phyloP scores from a whole-genome alignment of 441 rosid genomes.

The Bruguiera hainesii region DNA sequence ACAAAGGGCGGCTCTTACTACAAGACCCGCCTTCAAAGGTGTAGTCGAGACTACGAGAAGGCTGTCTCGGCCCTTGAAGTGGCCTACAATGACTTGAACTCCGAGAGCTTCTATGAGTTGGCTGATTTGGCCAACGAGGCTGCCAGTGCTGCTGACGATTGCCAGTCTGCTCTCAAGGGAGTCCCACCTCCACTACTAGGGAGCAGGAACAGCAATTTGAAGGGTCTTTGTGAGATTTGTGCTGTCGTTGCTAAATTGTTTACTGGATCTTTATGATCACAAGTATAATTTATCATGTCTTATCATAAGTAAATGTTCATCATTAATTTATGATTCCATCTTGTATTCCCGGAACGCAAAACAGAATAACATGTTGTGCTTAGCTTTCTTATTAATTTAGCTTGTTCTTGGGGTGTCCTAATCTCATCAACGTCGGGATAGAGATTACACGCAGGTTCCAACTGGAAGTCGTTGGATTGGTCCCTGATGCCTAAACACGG shows the following conservation, averaged over 20 bases:
- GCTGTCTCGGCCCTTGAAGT: constrained; percentile 10
- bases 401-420: neutral
- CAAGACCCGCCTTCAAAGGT: constrained; percentile 18
- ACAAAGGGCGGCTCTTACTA: neutral
- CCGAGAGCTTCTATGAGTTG: constrained; percentile 31
- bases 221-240: constrained; percentile 22
- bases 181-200: constrained; percentile 1
- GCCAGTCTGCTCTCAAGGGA: constrained; percentile 19
- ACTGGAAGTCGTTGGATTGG: constrained; percentile 6
- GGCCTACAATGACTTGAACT: constrained; percentile 31
- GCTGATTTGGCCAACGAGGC: constrained; percentile 16
- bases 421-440: neutral
- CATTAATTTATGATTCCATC: too few species aligned
- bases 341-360: too few species aligned
- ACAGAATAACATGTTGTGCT: too few species aligned
- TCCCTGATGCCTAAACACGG: constrained; percentile 3
- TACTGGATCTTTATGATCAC: constrained; percentile 2
- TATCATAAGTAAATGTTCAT: neutral
- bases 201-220: constrained; percentile 17
- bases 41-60: constrained; percentile 20
- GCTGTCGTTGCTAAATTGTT: constrained; percentile 20
- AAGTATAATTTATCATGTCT: neutral
- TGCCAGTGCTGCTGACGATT: constrained; percentile 12
- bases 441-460: neutral
- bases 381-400: too few species aligned